Percentiles rank a stretch among this genome's conserved stretches.
These are phyloP conservation scores for Monilinia aucupariae DNA, from an alignment of 2,329 filamentous ascomycete species.

Conservation along the genomic window DNA sequence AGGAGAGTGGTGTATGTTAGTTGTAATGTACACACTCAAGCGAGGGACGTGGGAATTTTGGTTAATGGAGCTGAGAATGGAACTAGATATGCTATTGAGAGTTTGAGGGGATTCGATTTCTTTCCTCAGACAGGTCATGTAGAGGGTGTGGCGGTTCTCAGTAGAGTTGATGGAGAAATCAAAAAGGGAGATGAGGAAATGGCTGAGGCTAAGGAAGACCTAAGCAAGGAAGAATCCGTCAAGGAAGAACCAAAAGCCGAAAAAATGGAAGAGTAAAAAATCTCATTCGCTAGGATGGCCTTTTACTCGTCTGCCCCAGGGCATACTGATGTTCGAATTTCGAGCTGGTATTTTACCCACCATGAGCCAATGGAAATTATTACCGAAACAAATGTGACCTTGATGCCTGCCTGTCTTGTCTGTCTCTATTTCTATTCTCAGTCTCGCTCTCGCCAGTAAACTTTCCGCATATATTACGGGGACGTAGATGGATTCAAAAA, in stretches of 20 bases:
- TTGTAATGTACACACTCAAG: constrained; percentile 97
- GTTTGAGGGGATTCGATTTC: constrained; percentile 88
- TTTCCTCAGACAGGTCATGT: constrained; percentile 82
- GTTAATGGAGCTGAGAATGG: constrained; percentile 59
- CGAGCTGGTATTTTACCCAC: too few relatives aligned
- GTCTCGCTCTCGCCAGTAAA: background rate
- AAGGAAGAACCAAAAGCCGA: background rate
- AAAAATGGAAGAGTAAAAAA: background rate
- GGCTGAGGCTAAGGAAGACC: background rate
- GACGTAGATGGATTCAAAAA: background rate
- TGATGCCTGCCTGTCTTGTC: background rate
- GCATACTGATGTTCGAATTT: background rate
- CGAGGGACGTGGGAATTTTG: constrained; percentile 81
- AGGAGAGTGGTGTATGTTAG: constrained; percentile 85
- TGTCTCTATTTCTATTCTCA: background rate
- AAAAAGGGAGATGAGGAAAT: constrained; percentile 6
- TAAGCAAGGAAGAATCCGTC: background rate
- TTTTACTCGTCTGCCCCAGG: background rate
- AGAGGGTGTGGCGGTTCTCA: constrained; percentile 62
- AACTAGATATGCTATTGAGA: constrained; percentile 77
- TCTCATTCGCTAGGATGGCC: background rate
- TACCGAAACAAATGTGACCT: background rate
- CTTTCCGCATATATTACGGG: background rate
- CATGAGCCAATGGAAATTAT: constrained; percentile 7
- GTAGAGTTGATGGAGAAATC: constrained; percentile 44